Conservation (phyloP, 2,329 filamentous ascomycete genomes). For the Didymella lethalis region DNA sequence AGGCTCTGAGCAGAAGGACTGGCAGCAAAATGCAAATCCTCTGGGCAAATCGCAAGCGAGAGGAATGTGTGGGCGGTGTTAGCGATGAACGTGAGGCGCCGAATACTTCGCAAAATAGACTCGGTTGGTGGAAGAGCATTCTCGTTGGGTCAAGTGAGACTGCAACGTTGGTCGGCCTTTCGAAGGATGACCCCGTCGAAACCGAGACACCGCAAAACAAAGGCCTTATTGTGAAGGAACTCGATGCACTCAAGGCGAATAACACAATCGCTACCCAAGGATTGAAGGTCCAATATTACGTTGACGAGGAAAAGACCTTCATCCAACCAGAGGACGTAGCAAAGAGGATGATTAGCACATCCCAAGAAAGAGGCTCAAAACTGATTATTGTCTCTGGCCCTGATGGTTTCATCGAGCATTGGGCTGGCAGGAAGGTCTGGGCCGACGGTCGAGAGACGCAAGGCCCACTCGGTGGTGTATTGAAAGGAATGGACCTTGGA, state of each 20-base stretch:
- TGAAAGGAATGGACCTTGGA: constrained; percentile 66
- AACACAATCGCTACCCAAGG: constrained; percentile 26
- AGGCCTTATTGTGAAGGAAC: constrained; percentile 66
- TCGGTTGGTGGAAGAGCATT: constrained; percentile 42
- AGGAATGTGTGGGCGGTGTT: constrained; percentile 70
- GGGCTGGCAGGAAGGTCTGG: constrained; percentile 84
- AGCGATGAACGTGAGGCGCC: constrained; percentile 55
- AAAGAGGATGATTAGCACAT: constrained; percentile 30
- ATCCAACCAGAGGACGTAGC: constrained; percentile 60
- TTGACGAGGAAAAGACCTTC: constrained; percentile 78
- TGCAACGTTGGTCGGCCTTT: constrained; percentile 14
- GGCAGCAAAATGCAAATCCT: constrained; percentile 70
- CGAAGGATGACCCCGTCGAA: constrained; percentile 10
- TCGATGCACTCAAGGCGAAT: constrained; percentile 66
- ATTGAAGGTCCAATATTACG: constrained; percentile 72
- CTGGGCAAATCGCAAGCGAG: constrained; percentile 77
- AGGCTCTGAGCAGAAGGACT: constrained; percentile 63
- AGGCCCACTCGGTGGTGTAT: constrained; percentile 74
- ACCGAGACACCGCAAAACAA: constrained; percentile 25
- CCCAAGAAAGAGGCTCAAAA: constrained; percentile 59
- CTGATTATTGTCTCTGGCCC: constrained; percentile 88
- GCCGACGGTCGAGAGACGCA: constrained; percentile 75
- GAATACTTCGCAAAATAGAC: constrained; percentile 17
- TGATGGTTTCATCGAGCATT: constrained; percentile 83
- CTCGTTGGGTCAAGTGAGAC: constrained; percentile 28